phyloP scores from a whole-genome alignment of 768 basidiomycete genomes.

The Rhizopogon roseolus region DNA sequence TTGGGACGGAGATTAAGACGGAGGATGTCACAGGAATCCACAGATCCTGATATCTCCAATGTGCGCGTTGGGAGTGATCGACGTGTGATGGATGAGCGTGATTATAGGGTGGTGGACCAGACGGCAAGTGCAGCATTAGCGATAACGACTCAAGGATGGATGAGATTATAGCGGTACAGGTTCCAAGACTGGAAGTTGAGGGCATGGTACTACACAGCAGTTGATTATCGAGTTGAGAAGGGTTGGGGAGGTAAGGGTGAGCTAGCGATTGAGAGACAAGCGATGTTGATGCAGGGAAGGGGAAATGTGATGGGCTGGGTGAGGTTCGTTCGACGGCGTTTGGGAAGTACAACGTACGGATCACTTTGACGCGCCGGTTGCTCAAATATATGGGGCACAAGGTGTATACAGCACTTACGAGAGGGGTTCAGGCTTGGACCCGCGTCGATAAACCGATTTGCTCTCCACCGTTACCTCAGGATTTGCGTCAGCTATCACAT shows the following conservation, averaged over 20 bases:
- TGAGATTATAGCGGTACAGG: background rate
- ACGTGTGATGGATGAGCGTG: background rate
- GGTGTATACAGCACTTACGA: background rate
- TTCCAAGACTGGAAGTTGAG: background rate
- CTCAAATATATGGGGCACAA: background rate
- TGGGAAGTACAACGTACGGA: background rate
- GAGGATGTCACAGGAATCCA: slow-evolving; percentile 1
- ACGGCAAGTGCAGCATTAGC: background rate
- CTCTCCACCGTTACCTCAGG: background rate
- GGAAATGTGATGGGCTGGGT: background rate
- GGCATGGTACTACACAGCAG: background rate
- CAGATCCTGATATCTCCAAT: background rate
- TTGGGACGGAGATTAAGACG: background rate
- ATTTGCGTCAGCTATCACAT: background rate
- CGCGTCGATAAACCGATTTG: no score
- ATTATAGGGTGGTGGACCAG: slow-evolving; percentile 2
- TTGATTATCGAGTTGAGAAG: no score
- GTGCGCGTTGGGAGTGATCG: background rate
- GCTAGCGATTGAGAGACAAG: background rate
- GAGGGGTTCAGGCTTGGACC: no score
- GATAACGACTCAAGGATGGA: background rate
- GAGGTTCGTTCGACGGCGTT: background rate
- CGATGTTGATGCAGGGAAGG: background rate
- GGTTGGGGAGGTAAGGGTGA: background rate
- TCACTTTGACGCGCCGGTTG: background rate